Conservation (phyloP, 345 rosid species). For the Eucalyptus marginata region DNA sequence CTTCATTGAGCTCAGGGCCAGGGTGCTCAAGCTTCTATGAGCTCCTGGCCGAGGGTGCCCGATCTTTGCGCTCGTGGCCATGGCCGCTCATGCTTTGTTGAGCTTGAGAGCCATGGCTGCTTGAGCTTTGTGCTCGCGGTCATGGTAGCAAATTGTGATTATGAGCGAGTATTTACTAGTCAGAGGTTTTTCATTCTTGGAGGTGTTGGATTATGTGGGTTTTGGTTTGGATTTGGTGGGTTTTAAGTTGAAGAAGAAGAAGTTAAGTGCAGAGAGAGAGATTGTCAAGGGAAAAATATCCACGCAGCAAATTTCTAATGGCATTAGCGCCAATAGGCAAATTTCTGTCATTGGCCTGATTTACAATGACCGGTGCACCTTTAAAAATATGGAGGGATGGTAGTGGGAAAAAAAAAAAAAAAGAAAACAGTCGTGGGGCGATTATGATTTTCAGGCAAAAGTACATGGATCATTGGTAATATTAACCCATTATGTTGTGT, state of each 20-base stretch:
- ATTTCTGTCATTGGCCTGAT: neutral
- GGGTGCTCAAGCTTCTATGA: neutral
- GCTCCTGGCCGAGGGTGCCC: neutral
- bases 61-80: neutral
- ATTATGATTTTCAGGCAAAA: neutral
- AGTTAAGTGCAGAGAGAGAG: neutral
- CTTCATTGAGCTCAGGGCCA: neutral
- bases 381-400: neutral
- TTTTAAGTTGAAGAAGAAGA: neutral
- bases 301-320: neutral
- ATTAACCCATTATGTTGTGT: neutral
- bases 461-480: neutral
- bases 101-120: neutral
- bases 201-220: neutral
- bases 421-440: accelerated
- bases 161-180: neutral
- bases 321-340: neutral
- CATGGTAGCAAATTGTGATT: neutral
- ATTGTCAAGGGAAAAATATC: neutral
- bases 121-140: neutral
- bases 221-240: neutral
- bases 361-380: neutral
- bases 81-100: neutral
- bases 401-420: neutral
- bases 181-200: neutral